phyloP scores from a whole-genome alignment of 2,329 filamentous ascomycete species.

The Eurotiales sp. region DNA sequence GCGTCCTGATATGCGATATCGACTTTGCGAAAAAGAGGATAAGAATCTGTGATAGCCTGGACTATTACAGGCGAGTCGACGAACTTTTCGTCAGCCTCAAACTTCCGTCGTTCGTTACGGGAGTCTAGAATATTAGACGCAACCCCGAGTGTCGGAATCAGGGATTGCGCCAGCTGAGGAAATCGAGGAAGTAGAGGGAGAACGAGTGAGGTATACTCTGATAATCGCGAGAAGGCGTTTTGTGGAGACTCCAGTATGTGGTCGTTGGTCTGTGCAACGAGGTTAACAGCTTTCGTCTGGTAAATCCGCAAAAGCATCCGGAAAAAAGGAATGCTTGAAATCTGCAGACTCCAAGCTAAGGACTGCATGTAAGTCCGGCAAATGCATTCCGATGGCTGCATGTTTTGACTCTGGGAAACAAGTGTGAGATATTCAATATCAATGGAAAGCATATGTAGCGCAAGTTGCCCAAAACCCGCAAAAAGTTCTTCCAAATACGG shows the following conservation, averaged over 20 bases:
- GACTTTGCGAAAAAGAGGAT: constrained; percentile 28
- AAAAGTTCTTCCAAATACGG: constrained; percentile 40
- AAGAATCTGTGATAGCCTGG: constrained; percentile 22
- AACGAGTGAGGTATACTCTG: constrained; percentile 28
- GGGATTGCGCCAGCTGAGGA: constrained; percentile 23
- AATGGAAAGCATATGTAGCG: constrained; percentile 38
- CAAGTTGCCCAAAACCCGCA: constrained; percentile 35
- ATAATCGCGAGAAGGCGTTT: constrained; percentile 23
- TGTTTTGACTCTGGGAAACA: constrained; percentile 26
- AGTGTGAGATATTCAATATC: constrained; percentile 34
- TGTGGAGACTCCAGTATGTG: constrained; percentile 25
- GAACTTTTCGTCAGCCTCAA: constrained; percentile 20
- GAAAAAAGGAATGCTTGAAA: constrained; percentile 35
- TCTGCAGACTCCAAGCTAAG: constrained; percentile 34
- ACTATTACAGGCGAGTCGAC: constrained; percentile 19
- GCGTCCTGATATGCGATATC: constrained; percentile 36
- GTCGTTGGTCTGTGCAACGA: constrained; percentile 29
- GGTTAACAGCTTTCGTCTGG: constrained; percentile 24
- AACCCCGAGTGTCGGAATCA: constrained; percentile 23
- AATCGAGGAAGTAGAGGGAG: constrained; percentile 27
- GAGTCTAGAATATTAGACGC: constrained; percentile 29
- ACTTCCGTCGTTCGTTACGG: constrained; percentile 24
- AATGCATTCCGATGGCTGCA: constrained; percentile 26
- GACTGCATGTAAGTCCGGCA: constrained; percentile 32
- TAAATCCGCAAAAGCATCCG: constrained; percentile 29